Evolutionary conservation across 306 rosid species (phyloP), one percentile per base, ranked within the genome.

Genomic region (Oxytropis ochrocephala): DNA sequence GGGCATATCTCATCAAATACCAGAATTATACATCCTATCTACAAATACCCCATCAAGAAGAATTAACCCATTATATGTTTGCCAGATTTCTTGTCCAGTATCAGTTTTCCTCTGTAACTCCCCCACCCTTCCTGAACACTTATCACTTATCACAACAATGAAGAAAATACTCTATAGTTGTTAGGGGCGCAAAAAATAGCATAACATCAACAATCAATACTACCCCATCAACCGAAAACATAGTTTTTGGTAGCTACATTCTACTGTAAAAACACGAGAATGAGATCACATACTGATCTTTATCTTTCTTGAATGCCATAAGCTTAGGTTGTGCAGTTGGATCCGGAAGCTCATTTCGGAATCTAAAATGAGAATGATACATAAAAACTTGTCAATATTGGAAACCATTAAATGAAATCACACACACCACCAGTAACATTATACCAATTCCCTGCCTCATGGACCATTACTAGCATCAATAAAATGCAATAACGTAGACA

Each of bases 261-360:
- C 5, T 36, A 46, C 36, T 29, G 29, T 30, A 21, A 55, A 38
- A 72, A 76, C 29, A 58, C 43, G 30, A 49, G 67, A 16, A 69
- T 52, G 67, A 60, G 75, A 76, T 30, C 9, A 80, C 97, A 11
- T 94, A 91, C 99, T 85, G 96, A 71, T 94, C 97, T 77, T 83
- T 89, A 43, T 94, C 99, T 70, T 84, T 94, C 85, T 82, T 86
- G 84, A 86, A 65, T 2, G 97, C 82, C 97, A 89, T 84, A 38
- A 94, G 96, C 88, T 94, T 94, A 11, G 99, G 99, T 72, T 94
- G 99, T 61, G 99, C 99, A 83, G 96, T 85, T 44, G 92, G 93
- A 82, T 94, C 99, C 13, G 97, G 99, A 74, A 94, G 99, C 73
- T 94, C 99, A 78, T 91, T 94, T 56, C 99, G 95, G 75, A 94